These are phyloP conservation scores for Lactifluus subvellereus DNA, from an alignment of 768 basidiomycete genomes.

Conservation along the genomic window DNA sequence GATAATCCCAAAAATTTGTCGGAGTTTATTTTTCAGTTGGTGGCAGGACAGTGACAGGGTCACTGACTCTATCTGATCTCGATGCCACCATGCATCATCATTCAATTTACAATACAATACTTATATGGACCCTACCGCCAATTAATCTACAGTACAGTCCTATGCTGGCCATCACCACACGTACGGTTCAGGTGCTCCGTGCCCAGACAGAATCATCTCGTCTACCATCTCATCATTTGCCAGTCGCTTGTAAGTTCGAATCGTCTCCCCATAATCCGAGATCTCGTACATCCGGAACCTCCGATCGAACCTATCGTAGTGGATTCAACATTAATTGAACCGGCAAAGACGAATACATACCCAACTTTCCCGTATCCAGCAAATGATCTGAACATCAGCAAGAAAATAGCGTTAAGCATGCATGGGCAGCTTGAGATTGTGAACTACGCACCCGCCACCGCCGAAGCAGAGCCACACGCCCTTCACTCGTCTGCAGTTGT, in stretches of 20 bases:
- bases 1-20: constrained; percentile 48
- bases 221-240: constrained; percentile 66
- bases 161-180: background rate
- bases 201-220: constrained; percentile 55
- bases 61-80: background rate
- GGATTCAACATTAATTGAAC: background rate
- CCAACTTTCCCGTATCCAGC: constrained; percentile 77
- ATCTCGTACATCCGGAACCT: constrained; percentile 87
- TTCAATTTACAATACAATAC: background rate
- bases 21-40: constrained; percentile 41
- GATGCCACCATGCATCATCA: background rate
- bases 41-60: background rate
- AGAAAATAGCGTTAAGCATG: constrained; percentile 14
- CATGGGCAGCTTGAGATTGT: background rate
- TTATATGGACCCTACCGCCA: background rate
- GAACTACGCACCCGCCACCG: constrained; percentile 61
- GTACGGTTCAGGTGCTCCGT: constrained; percentile 30
- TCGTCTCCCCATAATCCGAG: constrained; percentile 86
- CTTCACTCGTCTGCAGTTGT: constrained; percentile 78
- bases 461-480: constrained; percentile 93
- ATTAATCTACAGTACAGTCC: background rate
- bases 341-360: constrained; percentile 34
- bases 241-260: constrained; percentile 79
- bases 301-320: constrained; percentile 67
- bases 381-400: constrained; percentile 49